Percentiles rank a stretch among this genome's conserved stretches.
phyloP scores from a whole-genome alignment of 441 rosid species.

The Hura crepitans region DNA sequence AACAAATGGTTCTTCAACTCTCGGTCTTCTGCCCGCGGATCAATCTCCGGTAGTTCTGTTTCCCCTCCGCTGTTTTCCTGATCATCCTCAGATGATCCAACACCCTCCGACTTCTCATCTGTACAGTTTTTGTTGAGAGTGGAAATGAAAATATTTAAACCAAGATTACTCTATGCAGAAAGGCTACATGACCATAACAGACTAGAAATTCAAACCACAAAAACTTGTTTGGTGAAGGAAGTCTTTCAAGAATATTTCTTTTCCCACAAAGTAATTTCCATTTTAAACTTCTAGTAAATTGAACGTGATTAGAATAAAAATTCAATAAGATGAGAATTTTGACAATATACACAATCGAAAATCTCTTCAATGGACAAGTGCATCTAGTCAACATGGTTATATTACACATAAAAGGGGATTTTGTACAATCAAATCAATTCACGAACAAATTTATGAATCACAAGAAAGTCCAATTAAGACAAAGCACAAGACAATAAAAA shows the following conservation, averaged over 20 bases:
- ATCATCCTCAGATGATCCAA: slow-evolving; percentile 84
- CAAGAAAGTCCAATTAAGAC: too few relatives aligned
- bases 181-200: neutral
- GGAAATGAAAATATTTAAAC: neutral
- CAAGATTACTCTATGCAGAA: too few relatives aligned
- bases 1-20: slow-evolving; percentile 85
- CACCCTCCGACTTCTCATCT: slow-evolving; percentile 83
- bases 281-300: neutral
- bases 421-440: too few relatives aligned
- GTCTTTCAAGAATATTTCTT: too few relatives aligned
- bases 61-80: slow-evolving; percentile 86
- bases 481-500: too few relatives aligned
- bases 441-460: too few relatives aligned
- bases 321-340: neutral
- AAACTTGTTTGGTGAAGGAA: neutral
- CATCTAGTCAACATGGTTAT: too few relatives aligned
- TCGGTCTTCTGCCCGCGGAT: slow-evolving; percentile 85
- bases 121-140: slow-evolving; percentile 16
- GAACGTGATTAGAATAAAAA: neutral
- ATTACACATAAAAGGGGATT: too few relatives aligned
- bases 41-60: slow-evolving; percentile 70
- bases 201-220: neutral
- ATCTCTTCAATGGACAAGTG: too few relatives aligned
- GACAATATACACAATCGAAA: too few relatives aligned
- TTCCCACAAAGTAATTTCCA: neutral